These are phyloP conservation scores for Candida railenensis DNA, from an alignment of 805 yeast species.

Conservation along the genomic window DNA sequence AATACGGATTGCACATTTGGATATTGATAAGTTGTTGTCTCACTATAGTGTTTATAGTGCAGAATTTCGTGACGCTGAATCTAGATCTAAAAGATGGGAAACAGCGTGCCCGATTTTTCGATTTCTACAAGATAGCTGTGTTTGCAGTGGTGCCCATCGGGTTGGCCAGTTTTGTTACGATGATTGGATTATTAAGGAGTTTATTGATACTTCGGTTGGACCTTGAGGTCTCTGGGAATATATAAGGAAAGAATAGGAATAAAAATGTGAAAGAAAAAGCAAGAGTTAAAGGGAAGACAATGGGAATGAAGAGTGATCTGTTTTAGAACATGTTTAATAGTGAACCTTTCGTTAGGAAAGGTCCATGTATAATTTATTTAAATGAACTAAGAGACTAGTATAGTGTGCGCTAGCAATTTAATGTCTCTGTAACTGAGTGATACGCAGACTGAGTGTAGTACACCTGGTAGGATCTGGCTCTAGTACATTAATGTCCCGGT, in stretches of 20 bases:
- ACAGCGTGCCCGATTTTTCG: conserved; percentile 64
- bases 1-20: conserved; percentile 86
- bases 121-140: conserved; percentile 83
- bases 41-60: conserved; percentile 78
- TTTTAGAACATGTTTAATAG: too few species aligned
- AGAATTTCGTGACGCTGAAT: conserved; percentile 84
- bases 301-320: too few species aligned
- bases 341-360: too few species aligned
- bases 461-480: too few species aligned
- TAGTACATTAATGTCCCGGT: too few species aligned
- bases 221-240: conserved; percentile 22
- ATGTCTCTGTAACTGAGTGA: too few species aligned
- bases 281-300: background rate
- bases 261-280: background rate
- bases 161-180: conserved; percentile 86
- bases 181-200: conserved; percentile 78
- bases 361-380: background rate
- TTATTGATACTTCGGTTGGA: conserved; percentile 74
- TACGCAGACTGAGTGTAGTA: too few species aligned
- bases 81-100: conserved; percentile 48
- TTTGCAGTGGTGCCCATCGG: conserved; percentile 99
- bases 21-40: conserved; percentile 81
- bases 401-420: too few species aligned
- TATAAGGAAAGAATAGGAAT: background rate
- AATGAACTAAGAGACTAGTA: background rate